Evolutionary conservation across 2,329 filamentous ascomycete genomes (phyloP), one percentile per base, ranked within the genome.

Genomic region (Sclerotinia nivalis): DNA sequence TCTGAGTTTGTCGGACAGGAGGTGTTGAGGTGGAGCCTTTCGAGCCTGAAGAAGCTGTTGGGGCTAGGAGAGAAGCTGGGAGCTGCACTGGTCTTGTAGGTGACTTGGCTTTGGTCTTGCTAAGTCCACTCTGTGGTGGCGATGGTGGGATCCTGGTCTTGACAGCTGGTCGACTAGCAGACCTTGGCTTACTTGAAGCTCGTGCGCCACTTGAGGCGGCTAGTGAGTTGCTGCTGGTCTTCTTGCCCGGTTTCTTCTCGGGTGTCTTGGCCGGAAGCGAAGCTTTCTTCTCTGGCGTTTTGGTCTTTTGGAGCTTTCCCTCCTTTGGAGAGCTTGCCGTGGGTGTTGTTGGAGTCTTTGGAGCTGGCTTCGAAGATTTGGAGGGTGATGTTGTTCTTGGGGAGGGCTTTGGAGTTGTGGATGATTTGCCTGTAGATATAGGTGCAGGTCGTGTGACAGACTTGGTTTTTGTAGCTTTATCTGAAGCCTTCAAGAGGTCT

Each of bases 81-180:
- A 93, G 82, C 69, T 86, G 87, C 66, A 89, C 82, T 13, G 90
- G 90, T 69, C 88, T 87, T 2, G 91, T 93, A 2, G 89, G 89
- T 15, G 91, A 92, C 79, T 88, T 89, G 54, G 84, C 80, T 77
- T 88, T 89, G 12, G 87, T 86, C 76, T 89, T 89, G 40, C 83
- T 80, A 71, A 85, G 85, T 62, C 76, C 77, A 55, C 73, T 74
- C 56, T 76, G 76, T 49, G 76, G 75, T 40, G 76, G 76, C n/a
- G 76, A 76, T 40, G 75, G 66, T 40, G 70, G 73, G 47, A 74
- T 75, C 69, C 72, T 74, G 40, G 73, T 74, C 71, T 76, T 78
- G 15, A 40, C n/a, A 25, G 62, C 64, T 15, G 75, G 52, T 31
- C 73, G 69, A 43, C 73, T 68, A 37, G 71, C 64, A 28, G 71